Base-by-base conservation (phyloP, 129 eudicot genomes). In the Artemisia tridentata region DNA sequence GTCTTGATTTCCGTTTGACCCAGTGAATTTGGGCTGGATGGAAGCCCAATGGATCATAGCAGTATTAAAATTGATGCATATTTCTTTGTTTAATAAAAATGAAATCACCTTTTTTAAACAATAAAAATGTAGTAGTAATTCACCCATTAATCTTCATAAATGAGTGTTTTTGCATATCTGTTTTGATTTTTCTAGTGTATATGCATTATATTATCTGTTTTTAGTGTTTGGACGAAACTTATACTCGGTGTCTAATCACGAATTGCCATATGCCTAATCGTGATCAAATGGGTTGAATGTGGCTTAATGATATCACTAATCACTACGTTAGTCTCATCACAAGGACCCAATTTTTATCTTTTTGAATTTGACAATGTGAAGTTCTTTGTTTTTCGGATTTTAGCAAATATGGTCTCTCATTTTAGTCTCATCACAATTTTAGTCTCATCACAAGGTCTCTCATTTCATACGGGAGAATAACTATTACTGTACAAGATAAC, bases 101-200 rank as follows among this genome's bases (percentile, higher is more conserved):
- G 9, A 16, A 29, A 27, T 29, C 13, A 65, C 20, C 55, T 3
- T 29, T 29, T 29, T 29, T 29, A 29, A 29, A 29, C 34, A 29
- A 29, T 29, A 4, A 29, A 29, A 29, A 3, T 29, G 34, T 29
- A 3, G 34, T 29, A 3, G 34, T 54, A 63, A 52, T 52, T 68
- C 62, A 52, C 50, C 76, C 46, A 23, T 14, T 3, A 69, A 54
- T 69, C 64, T 69, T 54, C 64, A 25, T 66, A 29, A 38, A 77
- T 80, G 85, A 84, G 85, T 64, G 85, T 80, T 17, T 84, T 84
- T 80, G 65, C 72, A 34, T 46, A 3, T 60, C 67, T 78, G 53
- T 55, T 29, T 53, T 23, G 16, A 10, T 61, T 3, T n/a, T 12
- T 15, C 34, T 14, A 43, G 0, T 34, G 27, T 34, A 17, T 11